A percentile compares a stretch with the other conserved stretches of the same genome.
Evolutionary conservation across 768 basidiomycete species (phyloP).

Genomic region (Tricholoma flavovirens): DNA sequence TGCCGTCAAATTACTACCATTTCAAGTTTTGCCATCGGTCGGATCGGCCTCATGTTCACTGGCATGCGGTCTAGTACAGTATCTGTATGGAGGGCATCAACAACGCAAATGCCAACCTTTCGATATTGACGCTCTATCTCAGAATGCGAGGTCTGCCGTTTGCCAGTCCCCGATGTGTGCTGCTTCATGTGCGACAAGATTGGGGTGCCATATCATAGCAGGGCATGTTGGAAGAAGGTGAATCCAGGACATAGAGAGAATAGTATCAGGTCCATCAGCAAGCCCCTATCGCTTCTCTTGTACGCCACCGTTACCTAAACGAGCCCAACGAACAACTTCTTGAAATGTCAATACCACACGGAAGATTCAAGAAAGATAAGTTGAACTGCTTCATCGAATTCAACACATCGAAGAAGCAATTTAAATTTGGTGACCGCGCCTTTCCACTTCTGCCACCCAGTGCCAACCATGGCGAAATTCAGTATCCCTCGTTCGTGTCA

Average conservation of each 20-base stretch:
- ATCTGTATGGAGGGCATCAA: no score
- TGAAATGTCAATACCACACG: background rate
- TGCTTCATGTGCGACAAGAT: background rate
- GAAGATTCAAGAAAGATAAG: no score
- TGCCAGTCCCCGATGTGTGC: background rate
- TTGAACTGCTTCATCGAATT: no score
- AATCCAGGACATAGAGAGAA: background rate
- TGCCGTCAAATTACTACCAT: no score
- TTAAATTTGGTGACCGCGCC: no score
- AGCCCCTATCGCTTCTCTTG: background rate
- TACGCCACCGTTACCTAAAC: background rate
- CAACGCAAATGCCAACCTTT: background rate
- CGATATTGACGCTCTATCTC: background rate
- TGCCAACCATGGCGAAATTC: no score
- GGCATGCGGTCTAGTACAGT: no score
- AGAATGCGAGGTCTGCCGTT: background rate
- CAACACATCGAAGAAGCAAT: background rate
- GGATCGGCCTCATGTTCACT: no score
- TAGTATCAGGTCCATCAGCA: background rate
- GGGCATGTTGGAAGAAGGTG: background rate
- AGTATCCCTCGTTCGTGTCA: background rate
- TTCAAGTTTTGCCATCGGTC: no score
- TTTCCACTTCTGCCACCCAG: no score
- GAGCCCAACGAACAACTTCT: background rate
- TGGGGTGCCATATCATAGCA: background rate